Conservation (phyloP, 768 basidiomycete species). For the Boletus coccyginus region DNA sequence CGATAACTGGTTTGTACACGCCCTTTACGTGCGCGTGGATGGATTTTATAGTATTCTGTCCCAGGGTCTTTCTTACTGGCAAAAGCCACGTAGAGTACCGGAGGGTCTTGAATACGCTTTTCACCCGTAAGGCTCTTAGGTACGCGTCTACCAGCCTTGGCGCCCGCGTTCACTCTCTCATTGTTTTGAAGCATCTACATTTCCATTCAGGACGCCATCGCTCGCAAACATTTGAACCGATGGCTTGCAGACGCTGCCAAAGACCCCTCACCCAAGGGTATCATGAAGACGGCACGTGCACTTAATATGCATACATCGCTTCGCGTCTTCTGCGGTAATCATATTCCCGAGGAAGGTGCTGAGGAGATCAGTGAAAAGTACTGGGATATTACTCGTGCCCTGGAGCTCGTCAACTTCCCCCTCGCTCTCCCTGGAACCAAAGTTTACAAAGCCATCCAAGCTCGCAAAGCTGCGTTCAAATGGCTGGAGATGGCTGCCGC, state of each 20-base stretch:
- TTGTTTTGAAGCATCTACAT: slow-evolving; percentile 66
- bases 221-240: slow-evolving; percentile 66
- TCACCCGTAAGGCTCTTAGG: slow-evolving; percentile 93
- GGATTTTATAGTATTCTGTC: not conserved
- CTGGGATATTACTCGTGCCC: slow-evolving; percentile 92
- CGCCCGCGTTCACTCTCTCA: not conserved
- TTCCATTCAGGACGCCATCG: slow-evolving; percentile 75
- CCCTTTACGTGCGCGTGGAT: not conserved
- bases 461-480: slow-evolving; percentile 79
- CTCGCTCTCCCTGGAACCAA: slow-evolving; percentile 94
- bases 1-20: slow-evolving; percentile 76
- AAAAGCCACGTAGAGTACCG: slow-evolving; percentile 94
- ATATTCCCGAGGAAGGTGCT: slow-evolving; percentile 79
- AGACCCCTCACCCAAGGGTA: slow-evolving; percentile 48
- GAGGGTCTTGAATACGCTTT: slow-evolving; percentile 83
- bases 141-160: slow-evolving; percentile 32
- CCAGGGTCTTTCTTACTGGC: slow-evolving; percentile 95
- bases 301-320: slow-evolving; percentile 98
- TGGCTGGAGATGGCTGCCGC: slow-evolving; percentile 79
- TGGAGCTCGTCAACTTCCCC: slow-evolving; percentile 99
- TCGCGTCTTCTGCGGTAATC: slow-evolving; percentile 89
- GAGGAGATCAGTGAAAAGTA: slow-evolving; percentile 88
- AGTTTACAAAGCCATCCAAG: slow-evolving; percentile 89
- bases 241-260: slow-evolving; percentile 66
- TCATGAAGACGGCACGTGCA: slow-evolving; percentile 90